phyloP scores from a whole-genome alignment of 23 red algal genomes.

The Gracilaria vermiculophylla region DNA sequence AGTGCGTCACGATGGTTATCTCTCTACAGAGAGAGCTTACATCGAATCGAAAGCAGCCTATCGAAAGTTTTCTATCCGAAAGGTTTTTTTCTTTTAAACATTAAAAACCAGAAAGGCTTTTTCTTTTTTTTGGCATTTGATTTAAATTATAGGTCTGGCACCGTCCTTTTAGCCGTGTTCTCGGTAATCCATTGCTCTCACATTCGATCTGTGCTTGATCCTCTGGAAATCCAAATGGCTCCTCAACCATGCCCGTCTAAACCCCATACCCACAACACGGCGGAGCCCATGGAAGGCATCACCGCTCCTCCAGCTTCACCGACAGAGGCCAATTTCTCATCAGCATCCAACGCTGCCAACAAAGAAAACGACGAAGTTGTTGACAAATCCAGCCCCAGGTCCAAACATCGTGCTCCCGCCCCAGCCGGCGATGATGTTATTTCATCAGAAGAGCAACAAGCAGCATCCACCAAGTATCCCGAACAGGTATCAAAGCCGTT shows the following conservation, averaged over 20 bases:
- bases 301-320: slow-evolving; percentile 17
- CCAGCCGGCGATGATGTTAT: background rate
- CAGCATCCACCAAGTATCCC: background rate
- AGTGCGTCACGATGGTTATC: too few relatives aligned
- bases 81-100: too few relatives aligned
- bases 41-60: too few relatives aligned
- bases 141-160: too few relatives aligned
- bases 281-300: slow-evolving; percentile 7
- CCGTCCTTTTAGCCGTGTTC: too few relatives aligned
- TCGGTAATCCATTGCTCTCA: too few relatives aligned
- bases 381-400: background rate
- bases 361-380: background rate
- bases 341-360: background rate
- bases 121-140: too few relatives aligned
- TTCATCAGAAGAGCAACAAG: background rate
- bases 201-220: too few relatives aligned
- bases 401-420: background rate
- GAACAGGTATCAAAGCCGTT: background rate
- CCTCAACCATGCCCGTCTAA: background rate
- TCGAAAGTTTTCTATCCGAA: too few relatives aligned
- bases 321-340: background rate
- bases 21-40: too few relatives aligned
- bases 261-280: background rate
- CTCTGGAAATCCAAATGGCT: background rate
- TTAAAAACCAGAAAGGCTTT: too few relatives aligned